Evolutionary conservation across 2,329 filamentous ascomycete genomes (phyloP).

Genomic region (Diaporthe batatas): DNA sequence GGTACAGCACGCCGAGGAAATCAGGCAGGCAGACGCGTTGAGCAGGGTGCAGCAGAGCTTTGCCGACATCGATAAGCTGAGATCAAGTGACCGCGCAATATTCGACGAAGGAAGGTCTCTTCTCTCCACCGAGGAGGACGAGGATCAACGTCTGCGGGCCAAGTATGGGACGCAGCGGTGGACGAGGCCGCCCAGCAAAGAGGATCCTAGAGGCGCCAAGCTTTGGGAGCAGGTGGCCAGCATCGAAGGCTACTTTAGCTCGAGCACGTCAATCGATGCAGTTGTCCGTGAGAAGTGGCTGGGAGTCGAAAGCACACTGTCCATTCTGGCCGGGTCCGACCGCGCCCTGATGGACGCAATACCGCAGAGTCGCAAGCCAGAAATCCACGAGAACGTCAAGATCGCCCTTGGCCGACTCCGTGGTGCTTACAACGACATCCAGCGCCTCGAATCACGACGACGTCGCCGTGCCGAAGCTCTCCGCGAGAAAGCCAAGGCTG

Average conservation of each 20-base stretch:
- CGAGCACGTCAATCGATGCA: constrained; percentile 67
- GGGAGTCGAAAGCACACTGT: constrained; percentile 80
- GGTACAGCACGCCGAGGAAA: constrained; percentile 91
- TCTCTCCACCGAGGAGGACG: constrained; percentile 82
- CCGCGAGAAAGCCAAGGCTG: constrained; percentile 82
- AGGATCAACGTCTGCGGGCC: constrained; percentile 80
- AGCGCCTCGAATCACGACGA: constrained; percentile 83
- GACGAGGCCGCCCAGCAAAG: constrained; percentile 76
- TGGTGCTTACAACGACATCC: constrained; percentile 86
- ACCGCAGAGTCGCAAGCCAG: constrained; percentile 83
- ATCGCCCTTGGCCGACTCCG: constrained; percentile 82
- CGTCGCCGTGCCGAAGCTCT: constrained; percentile 84
- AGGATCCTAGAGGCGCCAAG: constrained; percentile 75
- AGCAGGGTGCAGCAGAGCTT: constrained; percentile 83
- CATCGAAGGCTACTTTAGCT: constrained; percentile 88
- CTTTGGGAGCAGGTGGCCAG: constrained; percentile 82
- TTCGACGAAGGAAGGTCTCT: constrained; percentile 88
- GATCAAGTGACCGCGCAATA: constrained; percentile 79
- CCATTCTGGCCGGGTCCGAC: constrained; percentile 83
- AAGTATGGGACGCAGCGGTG: constrained; percentile 92
- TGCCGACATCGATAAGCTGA: constrained; percentile 91
- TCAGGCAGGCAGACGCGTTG: constrained; percentile 90
- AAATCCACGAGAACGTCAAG: constrained; percentile 85
- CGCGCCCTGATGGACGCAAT: constrained; percentile 89
- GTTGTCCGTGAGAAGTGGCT: constrained; percentile 83